These are phyloP conservation scores for Aschersonia sp. DNA, from an alignment of 2,329 filamentous ascomycete species.

Conservation along the genomic window DNA sequence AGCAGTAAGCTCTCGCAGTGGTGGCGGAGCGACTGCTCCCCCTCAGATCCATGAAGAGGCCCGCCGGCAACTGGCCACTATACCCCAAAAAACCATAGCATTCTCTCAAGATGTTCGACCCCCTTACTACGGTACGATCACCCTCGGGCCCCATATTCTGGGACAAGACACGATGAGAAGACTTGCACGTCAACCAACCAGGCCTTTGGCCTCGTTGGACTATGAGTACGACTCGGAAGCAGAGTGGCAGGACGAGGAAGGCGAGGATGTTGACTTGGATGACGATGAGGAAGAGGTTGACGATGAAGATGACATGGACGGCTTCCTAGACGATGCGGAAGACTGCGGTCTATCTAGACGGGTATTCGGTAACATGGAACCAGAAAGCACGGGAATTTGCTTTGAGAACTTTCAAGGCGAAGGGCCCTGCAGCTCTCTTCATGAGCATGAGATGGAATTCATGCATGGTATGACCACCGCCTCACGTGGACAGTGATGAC, in stretches of 20 bases:
- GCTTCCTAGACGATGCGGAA: conserved; percentile 79
- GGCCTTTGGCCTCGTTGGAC: conserved; percentile 46
- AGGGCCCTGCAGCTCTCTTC: conserved; percentile 32
- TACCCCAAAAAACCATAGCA: conserved; percentile 49
- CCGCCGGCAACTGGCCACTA: conserved; percentile 26
- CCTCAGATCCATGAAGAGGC: conserved; percentile 18
- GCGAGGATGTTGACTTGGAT: conserved; percentile 55
- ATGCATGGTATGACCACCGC: conserved; percentile 43
- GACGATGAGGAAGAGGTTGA: conserved; percentile 56
- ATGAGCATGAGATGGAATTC: conserved; percentile 59
- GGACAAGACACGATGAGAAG: conserved; percentile 30
- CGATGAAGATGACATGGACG: conserved; percentile 76
- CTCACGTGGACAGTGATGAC: not conserved
- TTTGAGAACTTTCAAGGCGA: conserved; percentile 52
- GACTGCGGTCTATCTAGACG: conserved; percentile 42
- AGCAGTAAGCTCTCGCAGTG: conserved; percentile 21
- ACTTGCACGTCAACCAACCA: conserved; percentile 39
- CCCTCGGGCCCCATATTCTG: conserved; percentile 35
- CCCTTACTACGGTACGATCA: conserved; percentile 61
- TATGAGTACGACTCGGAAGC: conserved; percentile 82
- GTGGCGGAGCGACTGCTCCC: conserved; percentile 16
- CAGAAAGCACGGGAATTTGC: conserved; percentile 65
- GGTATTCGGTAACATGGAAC: conserved; percentile 55
- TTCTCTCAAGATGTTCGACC: conserved; percentile 54
- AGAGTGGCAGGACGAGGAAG: conserved; percentile 68